phyloP scores from a whole-genome alignment of 2,329 filamentous ascomycete species.

The Onygenales sp. region DNA sequence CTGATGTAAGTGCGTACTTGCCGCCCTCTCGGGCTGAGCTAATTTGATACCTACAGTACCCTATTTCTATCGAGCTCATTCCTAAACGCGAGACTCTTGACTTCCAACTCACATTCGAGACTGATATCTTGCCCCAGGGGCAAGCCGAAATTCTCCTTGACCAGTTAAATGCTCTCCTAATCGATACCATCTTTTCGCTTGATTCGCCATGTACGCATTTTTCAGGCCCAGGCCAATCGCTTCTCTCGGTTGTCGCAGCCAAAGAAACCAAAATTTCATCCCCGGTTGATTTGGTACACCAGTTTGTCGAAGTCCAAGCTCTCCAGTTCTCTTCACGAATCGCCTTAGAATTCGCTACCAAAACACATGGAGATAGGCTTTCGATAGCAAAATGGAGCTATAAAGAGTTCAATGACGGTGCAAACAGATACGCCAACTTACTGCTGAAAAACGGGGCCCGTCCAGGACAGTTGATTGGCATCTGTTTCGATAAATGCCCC shows the following conservation, averaged over 20 bases:
- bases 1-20: conserved; percentile 43
- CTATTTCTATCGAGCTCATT: conserved; percentile 71
- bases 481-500: conserved; percentile 77
- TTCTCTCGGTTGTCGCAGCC: conserved; percentile 58
- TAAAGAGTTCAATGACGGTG: conserved; percentile 57
- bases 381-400: conserved; percentile 60
- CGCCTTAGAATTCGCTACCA: conserved; percentile 67
- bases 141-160: conserved; percentile 59
- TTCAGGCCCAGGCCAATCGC: conserved; percentile 16
- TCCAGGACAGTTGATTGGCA: conserved; percentile 56
- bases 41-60: conserved; percentile 41
- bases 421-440: conserved; percentile 62
- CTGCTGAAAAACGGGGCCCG: conserved; percentile 42
- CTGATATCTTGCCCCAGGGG: conserved; percentile 54
- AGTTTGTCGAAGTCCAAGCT: conserved; percentile 64
- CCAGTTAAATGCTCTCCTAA: conserved; percentile 63
- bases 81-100: conserved; percentile 43
- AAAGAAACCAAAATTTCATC: conserved; percentile 48
- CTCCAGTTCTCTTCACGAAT: conserved; percentile 44
- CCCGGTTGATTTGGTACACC: conserved; percentile 56
- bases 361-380: conserved; percentile 39
- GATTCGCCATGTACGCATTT: conserved; percentile 32
- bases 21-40: neutral
- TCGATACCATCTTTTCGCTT: conserved; percentile 46
- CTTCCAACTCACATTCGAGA: conserved; percentile 58